Percentiles rank a stretch among this genome's conserved stretches.
These are phyloP conservation scores for Brettanomyces sp. DNA, from an alignment of 805 yeast genomes.

Conservation along the genomic window DNA sequence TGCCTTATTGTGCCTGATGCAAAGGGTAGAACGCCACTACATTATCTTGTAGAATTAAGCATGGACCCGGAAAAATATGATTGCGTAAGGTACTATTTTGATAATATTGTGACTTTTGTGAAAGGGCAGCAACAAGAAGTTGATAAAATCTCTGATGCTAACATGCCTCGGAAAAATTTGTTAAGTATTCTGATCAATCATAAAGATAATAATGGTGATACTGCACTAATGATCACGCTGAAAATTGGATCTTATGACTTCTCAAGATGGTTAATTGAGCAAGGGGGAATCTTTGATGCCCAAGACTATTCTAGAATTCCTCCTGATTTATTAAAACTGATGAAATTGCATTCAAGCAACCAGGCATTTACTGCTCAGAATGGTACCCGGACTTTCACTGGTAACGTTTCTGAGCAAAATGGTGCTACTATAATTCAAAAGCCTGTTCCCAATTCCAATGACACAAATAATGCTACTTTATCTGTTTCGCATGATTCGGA, in stretches of 20 bases:
- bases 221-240: conserved; percentile 74
- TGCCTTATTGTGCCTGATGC: conserved; percentile 66
- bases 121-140: conserved; percentile 23
- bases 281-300: conserved; percentile 24
- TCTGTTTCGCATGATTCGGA: conserved; percentile 26
- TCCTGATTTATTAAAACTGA: conserved; percentile 12
- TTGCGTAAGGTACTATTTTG: conserved; percentile 46
- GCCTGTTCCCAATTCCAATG: too few species aligned
- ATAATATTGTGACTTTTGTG: conserved; percentile 21
- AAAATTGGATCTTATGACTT: conserved; percentile 41
- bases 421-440: too few species aligned
- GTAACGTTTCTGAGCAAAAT: too few species aligned
- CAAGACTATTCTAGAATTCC: conserved; percentile 10
- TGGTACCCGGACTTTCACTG: too few species aligned
- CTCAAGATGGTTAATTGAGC: conserved; percentile 32
- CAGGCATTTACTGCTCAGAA: not conserved
- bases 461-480: too few species aligned
- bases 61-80: conserved; percentile 34
- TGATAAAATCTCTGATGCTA: conserved; percentile 12
- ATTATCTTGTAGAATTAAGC: conserved; percentile 51
- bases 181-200: conserved; percentile 58
- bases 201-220: conserved; percentile 76
- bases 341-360: conserved; percentile 3
- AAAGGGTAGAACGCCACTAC: conserved; percentile 65
- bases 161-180: conserved; percentile 27